These are phyloP conservation scores for Leccinum fuscescens DNA, from an alignment of 1,284 basidiomycete genomes.

Conservation along the genomic window DNA sequence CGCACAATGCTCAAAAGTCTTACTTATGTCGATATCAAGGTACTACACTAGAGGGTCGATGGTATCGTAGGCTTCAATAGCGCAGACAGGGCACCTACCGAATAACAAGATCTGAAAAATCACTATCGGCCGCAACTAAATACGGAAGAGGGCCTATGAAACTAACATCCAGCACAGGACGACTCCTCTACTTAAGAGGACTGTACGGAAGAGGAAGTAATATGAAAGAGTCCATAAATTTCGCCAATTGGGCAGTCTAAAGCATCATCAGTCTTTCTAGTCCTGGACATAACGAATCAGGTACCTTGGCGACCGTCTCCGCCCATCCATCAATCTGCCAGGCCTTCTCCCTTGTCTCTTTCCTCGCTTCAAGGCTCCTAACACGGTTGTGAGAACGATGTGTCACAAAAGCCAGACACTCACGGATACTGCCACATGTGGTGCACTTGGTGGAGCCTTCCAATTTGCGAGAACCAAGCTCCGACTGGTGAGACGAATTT, in stretches of 20 bases:
- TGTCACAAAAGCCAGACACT: conserved; percentile 34
- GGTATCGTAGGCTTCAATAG: not conserved
- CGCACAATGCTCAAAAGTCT: not conserved
- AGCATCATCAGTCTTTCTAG: conserved; percentile 10
- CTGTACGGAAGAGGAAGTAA: conserved; percentile 74
- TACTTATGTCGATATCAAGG: not conserved
- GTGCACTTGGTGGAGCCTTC: conserved; percentile 86
- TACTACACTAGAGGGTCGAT: not conserved
- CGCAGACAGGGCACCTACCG: not conserved
- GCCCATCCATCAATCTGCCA: conserved; percentile 95
- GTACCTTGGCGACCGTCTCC: conserved; percentile 87
- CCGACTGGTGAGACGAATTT: conserved; percentile 85
- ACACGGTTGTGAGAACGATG: conserved; percentile 14
- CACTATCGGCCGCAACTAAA: not conserved
- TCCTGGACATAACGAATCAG: conserved; percentile 7
- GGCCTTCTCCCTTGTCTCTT: conserved; percentile 80
- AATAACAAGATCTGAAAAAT: not conserved
- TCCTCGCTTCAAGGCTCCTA: conserved; percentile 78
- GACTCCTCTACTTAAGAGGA: conserved; percentile 61
- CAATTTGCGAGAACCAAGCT: conserved; percentile 93
- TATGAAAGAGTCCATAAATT: conserved; percentile 77
- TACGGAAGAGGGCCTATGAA: not conserved
- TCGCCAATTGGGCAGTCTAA: conserved; percentile 77
- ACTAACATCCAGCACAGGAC: not conserved
- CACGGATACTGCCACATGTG: conserved; percentile 94